Percentiles rank a stretch among this genome's conserved stretches.
phyloP scores from a whole-genome alignment of 306 rosid genomes.

The Abrus pulchellus region DNA sequence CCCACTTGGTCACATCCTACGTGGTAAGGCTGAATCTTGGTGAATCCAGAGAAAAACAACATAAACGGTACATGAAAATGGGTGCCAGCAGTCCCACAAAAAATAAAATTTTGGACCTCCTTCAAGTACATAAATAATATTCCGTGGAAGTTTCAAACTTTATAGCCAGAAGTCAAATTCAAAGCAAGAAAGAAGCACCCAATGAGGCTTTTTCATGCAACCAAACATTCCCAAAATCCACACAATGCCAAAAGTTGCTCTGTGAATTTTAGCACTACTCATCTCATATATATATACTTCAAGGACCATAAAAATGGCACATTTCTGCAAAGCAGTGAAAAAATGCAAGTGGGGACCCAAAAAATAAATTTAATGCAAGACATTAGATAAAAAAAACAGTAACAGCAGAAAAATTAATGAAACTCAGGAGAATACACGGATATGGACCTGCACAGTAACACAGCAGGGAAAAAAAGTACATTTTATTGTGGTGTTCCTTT shows the following conservation, averaged over 20 bases:
- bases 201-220: conserved; percentile 21
- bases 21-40: conserved; percentile 1
- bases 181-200: neutral
- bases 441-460: neutral
- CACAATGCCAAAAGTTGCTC: conserved; percentile 13
- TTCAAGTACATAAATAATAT: neutral
- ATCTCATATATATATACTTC: neutral
- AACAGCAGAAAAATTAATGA: conserved; percentile 1
- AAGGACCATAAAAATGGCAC: conserved; percentile 12
- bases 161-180: conserved; percentile 2
- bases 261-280: conserved; percentile 1
- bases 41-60: conserved; percentile 21
- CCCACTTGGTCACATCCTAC: neutral
- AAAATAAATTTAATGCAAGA: conserved; percentile 13
- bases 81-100: neutral
- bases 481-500: neutral
- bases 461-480: neutral
- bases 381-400: neutral
- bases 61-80: neutral
- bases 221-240: conserved; percentile 20
- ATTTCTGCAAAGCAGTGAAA: conserved; percentile 29
- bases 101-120: conserved; percentile 2
- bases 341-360: conserved; percentile 46
- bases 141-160: neutral
- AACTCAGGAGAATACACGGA: neutral